Evolutionary conservation across 2,329 filamentous ascomycete species (phyloP).

Genomic region (Nakataea oryzae): DNA sequence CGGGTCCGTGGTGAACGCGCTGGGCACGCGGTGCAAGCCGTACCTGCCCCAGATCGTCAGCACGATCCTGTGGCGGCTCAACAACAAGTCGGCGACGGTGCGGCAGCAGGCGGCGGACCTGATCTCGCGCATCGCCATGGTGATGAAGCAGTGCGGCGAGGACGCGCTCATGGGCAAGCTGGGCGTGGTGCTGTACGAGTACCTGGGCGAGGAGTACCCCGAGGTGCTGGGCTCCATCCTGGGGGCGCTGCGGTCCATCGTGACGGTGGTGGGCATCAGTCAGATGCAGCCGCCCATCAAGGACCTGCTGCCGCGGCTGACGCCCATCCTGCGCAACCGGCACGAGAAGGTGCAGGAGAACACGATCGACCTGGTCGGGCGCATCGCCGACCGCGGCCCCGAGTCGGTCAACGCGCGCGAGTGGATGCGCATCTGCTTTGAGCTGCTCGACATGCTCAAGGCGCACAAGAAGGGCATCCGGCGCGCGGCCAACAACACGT

Average conservation of each 20-base stretch:
- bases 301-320: conserved; percentile 86
- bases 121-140: conserved; percentile 93
- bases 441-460: conserved; percentile 97
- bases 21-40: conserved; percentile 88
- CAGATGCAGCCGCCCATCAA: conserved; percentile 98
- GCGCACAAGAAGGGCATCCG: conserved; percentile 99
- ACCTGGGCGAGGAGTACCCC: conserved; percentile 95
- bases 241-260: conserved; percentile 87
- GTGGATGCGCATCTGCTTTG: conserved; percentile 99
- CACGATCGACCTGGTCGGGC: conserved; percentile 93
- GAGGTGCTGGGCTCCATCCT: conserved; percentile 96
- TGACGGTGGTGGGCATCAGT: conserved; percentile 94
- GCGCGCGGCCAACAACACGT: conserved; percentile 97
- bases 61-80: conserved; percentile 90
- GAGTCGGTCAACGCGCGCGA: conserved; percentile 95
- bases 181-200: conserved; percentile 91
- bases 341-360: conserved; percentile 99
- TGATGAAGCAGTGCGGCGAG: conserved; percentile 98
- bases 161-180: conserved; percentile 94
- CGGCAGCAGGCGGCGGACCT: conserved; percentile 94
- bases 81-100: conserved; percentile 96
- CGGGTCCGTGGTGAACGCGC: conserved; percentile 90
- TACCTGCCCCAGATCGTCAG: conserved; percentile 95
- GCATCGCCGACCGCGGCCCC: conserved; percentile 92
- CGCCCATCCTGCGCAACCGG: conserved; percentile 94